Base-by-base conservation (phyloP, 2,329 filamentous ascomycete species). In the Emydomyces testavorans region DNA sequence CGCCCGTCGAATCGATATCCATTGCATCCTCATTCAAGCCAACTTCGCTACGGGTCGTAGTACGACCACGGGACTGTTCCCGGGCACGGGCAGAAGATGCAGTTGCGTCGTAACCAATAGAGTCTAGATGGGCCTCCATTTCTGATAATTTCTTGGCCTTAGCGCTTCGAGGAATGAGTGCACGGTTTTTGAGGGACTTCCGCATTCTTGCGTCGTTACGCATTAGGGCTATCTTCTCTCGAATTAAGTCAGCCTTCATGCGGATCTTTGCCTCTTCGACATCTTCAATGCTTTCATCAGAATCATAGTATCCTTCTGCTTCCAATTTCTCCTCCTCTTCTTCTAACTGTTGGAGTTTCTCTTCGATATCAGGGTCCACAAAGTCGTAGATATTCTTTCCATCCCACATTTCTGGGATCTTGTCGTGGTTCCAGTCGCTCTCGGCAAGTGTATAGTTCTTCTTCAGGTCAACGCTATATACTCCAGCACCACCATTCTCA, bases 331-430 rank as follows among this genome's bases (percentile, higher is more conserved):
- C 90, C 66, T 98, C 92, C 63, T 98, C 93, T 53, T 89, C 89
- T 67, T 98, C 92, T 28, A 98, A 76, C 48, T 87, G 87, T 44
- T 83, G 82, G 42, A 98, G 78, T 73, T 94, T 96, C 56, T 80
- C 77, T 61, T 94, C 92, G 62, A 98, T 98, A 48, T 98, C 93
- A 1, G 90, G 89, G 61, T 96, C 92, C 61, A 98, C 80, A 66
- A 86, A 98, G 68, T 98, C 92, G 71, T 90, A 92, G 50, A 98
- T 85, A 66, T 98, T 98, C 76, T 90, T 89, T 67, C 92, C 92
- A 62, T 96, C 82, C 66, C 89, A 84, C 41, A 95, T 76, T 68
- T 98, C 92, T 26, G 92, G 92, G 48, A 96, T 85, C 69, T 85
- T 87, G 71, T 98, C 93, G 64, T 94, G 79, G 67, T 94, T 94